phyloP scores from a whole-genome alignment of 1,284 basidiomycete genomes.

The Butyriboletus appendiculatus region DNA sequence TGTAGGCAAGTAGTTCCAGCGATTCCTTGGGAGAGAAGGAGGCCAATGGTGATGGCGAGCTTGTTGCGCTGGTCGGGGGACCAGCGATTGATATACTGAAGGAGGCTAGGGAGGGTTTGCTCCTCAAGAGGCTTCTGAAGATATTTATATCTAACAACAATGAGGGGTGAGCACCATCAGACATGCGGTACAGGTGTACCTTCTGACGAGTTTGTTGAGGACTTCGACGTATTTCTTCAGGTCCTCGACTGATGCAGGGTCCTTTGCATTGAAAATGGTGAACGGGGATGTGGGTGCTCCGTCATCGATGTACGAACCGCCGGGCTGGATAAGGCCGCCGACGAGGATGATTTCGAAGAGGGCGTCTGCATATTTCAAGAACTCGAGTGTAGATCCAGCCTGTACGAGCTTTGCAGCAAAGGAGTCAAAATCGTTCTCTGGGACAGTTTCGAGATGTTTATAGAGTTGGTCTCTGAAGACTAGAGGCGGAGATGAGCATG shows the following conservation, averaged over 20 bases:
- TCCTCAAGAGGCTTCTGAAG: conserved; percentile 95
- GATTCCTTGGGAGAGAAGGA: conserved; percentile 82
- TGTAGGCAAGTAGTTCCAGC: conserved; percentile 76
- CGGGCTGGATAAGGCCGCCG: conserved; percentile 94
- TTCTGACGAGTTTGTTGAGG: conserved; percentile 92
- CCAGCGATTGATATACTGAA: conserved; percentile 93
- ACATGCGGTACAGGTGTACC: conserved; percentile 46
- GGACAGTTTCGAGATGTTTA: conserved; percentile 89
- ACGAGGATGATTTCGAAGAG: conserved; percentile 95
- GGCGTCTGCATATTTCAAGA: conserved; percentile 93
- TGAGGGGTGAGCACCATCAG: conserved; percentile 11
- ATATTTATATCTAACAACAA: conserved; percentile 84
- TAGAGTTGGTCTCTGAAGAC: conserved; percentile 96
- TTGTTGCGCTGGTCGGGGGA: conserved; percentile 74
- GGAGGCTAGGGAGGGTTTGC: conserved; percentile 76
- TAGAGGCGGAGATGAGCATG: conserved; percentile 35
- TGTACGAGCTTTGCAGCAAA: conserved; percentile 86
- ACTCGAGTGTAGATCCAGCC: conserved; percentile 90
- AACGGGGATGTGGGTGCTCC: conserved; percentile 80
- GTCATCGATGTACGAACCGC: conserved; percentile 90
- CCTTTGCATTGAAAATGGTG: conserved; percentile 80
- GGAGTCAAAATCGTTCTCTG: conserved; percentile 79
- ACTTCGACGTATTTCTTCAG: conserved; percentile 93
- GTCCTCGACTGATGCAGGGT: conserved; percentile 77
- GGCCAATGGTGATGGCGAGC: conserved; percentile 78